Base-by-base conservation (phyloP, 2,329 filamentous ascomycete genomes). In the Microthyrium microscopicum region DNA sequence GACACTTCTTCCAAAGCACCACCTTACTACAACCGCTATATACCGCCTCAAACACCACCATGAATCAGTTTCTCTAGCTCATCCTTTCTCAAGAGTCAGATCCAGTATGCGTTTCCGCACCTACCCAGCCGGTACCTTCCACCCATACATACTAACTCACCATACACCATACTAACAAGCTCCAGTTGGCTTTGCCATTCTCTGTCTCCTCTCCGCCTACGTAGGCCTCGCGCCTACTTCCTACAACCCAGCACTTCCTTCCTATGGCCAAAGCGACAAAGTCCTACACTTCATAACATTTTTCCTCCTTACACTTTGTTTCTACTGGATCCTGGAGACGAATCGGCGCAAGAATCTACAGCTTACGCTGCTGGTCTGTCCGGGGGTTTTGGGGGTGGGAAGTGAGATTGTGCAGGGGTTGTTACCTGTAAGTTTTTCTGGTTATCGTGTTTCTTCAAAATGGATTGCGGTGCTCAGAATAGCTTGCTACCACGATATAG, bases 291-390 rank as follows among this genome's bases (percentile, higher is more conserved):
- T 80, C 46, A 40, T 84, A 38, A 85, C 80, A 46, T 95, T 98
- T 63, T 93, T 95, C 65, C 52, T 82, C 43, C 68, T 98, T 34
- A 93, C 87, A 12, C 46, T 66, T 27, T 51, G 70, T 44, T 95
- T 95, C 66, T 98, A 98, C 70, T 98, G 89, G 84, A 80, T 94
- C 51, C 60, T 94, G 46, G 89, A 98, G 54, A 91, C 84, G 33
- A 78, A 75, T 41, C 80, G 89, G 41, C 76, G 87, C 33, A 80
- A 87, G 44, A 77, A 74, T 15, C 62, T 93, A 31, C 78, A 98
- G 55, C 60, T 93, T 42, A 92, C 85, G 11, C 61, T 94, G 18
- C 53, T 83, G 16, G 64, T 83, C 39, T 91, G 83, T 59, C 91
- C 85, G 5, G 57, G 77, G 26, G 58, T 60, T 55, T 64, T 85